Base-by-base conservation (phyloP, 2,329 filamentous ascomycete species). In the Ciborinia camelliae region DNA sequence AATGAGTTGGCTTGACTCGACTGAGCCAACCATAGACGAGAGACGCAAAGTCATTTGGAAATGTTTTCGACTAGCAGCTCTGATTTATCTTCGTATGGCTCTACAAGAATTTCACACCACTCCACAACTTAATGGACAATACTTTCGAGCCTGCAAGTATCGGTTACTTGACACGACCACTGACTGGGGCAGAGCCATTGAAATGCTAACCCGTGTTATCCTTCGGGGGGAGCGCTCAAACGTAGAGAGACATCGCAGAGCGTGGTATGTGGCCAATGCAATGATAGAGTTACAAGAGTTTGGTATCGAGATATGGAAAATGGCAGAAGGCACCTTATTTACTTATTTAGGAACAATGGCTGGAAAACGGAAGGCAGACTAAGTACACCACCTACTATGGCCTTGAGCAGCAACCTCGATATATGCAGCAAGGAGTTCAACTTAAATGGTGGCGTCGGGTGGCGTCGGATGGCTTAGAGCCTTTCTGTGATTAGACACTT, bases 101-200 rank as follows among this genome's bases (percentile, higher is more conserved):
- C 41, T 51, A 2, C 9, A 35, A 20, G 26, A 50, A 43, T 59
- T 51, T 14, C 5, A 10, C 20, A 51, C 20, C 32, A 35, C n/a
- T 14, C 14, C 53, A 41, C 43, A 57, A 59, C 23, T 41, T 8
- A n/a, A 28, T 20, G 35, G 45, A 26, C 12, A 32, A 39, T 10
- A 30, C 23, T 58, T 51, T 35, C 26, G 35, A 35, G 18, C 10
- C 26, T 59, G 23, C 20, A 51, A 35, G 30, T 51, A 59, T 15
- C 14, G 4, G n/a, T 28, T 59, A 45, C 45, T 43, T 30, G 53
- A 63, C 37, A 50, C 2, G 14, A 51, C 32, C 9, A 43, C 26
- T 14, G 43, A 51, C 8, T 59, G 52, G 43, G 15, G 62, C 4
- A 32, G 32, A 18, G 53, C 62, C 28, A 63, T 51, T 26, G 53